phyloP scores from a whole-genome alignment of 139 green algal genomes.

The Chlorella vulgaris region DNA sequence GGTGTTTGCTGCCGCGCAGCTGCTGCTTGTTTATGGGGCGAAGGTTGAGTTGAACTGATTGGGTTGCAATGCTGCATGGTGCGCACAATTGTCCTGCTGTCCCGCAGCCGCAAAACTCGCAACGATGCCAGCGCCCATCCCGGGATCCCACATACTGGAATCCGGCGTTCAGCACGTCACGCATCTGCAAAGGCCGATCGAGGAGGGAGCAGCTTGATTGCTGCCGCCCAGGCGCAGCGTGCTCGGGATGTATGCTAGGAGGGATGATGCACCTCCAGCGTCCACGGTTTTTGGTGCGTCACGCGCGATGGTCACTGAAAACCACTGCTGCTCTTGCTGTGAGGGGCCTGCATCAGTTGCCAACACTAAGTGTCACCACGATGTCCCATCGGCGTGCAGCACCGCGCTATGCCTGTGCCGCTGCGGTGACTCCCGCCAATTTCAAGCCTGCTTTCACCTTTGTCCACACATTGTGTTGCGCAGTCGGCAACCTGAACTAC shows the following conservation, averaged over 20 bases:
- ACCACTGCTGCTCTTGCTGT: not conserved
- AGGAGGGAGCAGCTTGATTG: not conserved
- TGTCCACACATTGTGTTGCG: not conserved
- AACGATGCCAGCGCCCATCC: too few species aligned
- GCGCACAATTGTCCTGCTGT: too few species aligned
- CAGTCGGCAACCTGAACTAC: slow-evolving; percentile 52
- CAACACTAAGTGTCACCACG: not conserved
- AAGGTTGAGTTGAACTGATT: too few species aligned
- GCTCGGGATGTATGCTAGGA: not conserved
- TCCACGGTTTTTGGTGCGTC: not conserved
- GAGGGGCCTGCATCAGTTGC: not conserved
- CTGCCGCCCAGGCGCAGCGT: not conserved
- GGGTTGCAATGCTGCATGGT: too few species aligned
- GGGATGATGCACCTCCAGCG: slow-evolving; percentile 4
- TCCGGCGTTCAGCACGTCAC: too few species aligned
- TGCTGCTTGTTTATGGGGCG: too few species aligned
- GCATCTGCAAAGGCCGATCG: not conserved
- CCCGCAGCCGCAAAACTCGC: too few species aligned
- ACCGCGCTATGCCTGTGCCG: not conserved
- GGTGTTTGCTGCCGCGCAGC: too few species aligned
- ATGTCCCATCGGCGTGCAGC: not conserved
- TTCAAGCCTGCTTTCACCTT: not conserved
- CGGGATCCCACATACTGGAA: too few species aligned
- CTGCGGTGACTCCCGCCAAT: too few species aligned
- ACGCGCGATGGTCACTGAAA: not conserved